Base-by-base conservation (phyloP, 2,329 filamentous ascomycete genomes). In the Ascochyta fabae region DNA sequence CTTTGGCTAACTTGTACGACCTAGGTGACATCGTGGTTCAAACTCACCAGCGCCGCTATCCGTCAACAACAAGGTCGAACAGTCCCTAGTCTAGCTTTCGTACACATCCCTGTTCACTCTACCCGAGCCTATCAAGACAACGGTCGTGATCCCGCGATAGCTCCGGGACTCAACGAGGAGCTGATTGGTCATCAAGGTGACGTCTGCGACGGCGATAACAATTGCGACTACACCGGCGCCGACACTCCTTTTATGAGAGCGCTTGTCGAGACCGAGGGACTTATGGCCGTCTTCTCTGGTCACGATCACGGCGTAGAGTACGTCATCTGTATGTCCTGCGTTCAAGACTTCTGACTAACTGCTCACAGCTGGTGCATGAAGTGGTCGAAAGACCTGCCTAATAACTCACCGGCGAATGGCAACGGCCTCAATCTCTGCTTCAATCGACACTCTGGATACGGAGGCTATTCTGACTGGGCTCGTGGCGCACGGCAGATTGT, bases 361-460 rank as follows among this genome's bases (percentile, higher is more conserved):
- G 22, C 15, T 38, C 6, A 1, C 22, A 63, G 60, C 47, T 70
- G 67, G 66, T 71, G 81, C 75, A 72, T 79, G 74, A 76, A 75
- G 64, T 77, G 76, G 77, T 52, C 60, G 5, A 57, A 61, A 24
- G 53, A 63, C 23, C 66, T 75, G 3, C 62, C 71, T 1, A 70
- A 67, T 40, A 68, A 68, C n/a, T 50, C 41, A 13, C 66, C 65
- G 16, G 24, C 75, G 2, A 72, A 70, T 0, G 82, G 80, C 0
- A 80, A 78, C 52, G 80, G 80, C 1, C 48, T 79, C 6, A 68
- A 74, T 39, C 55, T 82, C 62, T 89, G 88, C 65, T 85, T 85
- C 60, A 86, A 86, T 5, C 84, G 88, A 60, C 87, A 88, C 61
- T 83, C 85, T 0, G 88, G 88, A 0, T 90, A 90, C 51, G 88